phyloP scores from a whole-genome alignment of 2,329 filamentous ascomycete species.

The Arachnomyces sp. region DNA sequence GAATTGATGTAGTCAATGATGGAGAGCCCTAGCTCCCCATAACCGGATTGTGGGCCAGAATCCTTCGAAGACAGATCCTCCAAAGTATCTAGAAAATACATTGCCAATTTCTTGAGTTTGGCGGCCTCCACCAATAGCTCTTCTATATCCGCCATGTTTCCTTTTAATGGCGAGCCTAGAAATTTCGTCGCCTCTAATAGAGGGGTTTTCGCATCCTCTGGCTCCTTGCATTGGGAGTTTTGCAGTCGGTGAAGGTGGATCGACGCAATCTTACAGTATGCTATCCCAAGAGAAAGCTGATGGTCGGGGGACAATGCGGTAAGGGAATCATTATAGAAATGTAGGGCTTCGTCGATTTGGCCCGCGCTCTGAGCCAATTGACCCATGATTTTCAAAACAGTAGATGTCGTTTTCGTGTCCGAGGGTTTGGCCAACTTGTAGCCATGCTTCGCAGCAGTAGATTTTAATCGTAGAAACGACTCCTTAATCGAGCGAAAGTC shows the following conservation, averaged over 20 bases:
- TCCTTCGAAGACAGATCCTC: conserved; percentile 16
- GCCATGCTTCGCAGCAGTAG: conserved; percentile 20
- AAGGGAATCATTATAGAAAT: conserved; percentile 26
- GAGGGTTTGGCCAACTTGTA: conserved; percentile 17
- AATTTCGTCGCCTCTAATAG: conserved; percentile 26
- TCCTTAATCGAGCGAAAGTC: conserved; percentile 31
- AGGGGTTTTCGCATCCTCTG: conserved; percentile 16
- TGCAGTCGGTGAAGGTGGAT: conserved; percentile 27
- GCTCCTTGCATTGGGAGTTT: conserved; percentile 15
- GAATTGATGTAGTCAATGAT: conserved; percentile 30
- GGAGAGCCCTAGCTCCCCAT: conserved; percentile 14
- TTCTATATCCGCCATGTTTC: conserved; percentile 34
- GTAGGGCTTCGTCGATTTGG: conserved; percentile 31
- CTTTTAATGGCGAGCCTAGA: conserved; percentile 30
- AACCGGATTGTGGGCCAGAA: conserved; percentile 8
- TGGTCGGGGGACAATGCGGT: conserved; percentile 23
- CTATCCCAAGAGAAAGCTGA: conserved; percentile 27
- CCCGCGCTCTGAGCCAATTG: conserved; percentile 34
- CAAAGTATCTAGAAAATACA: conserved; percentile 18
- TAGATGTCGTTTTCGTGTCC: conserved; percentile 22
- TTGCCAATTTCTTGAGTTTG: conserved; percentile 34
- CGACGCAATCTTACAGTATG: conserved; percentile 32
- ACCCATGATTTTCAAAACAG: conserved; percentile 27
- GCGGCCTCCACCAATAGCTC: conserved; percentile 36
- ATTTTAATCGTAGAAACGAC: conserved; percentile 29